A percentile compares a stretch with the other conserved stretches of the same genome.
Conservation (phyloP, 352 stramenopile species). For the Pythium monospermum region DNA sequence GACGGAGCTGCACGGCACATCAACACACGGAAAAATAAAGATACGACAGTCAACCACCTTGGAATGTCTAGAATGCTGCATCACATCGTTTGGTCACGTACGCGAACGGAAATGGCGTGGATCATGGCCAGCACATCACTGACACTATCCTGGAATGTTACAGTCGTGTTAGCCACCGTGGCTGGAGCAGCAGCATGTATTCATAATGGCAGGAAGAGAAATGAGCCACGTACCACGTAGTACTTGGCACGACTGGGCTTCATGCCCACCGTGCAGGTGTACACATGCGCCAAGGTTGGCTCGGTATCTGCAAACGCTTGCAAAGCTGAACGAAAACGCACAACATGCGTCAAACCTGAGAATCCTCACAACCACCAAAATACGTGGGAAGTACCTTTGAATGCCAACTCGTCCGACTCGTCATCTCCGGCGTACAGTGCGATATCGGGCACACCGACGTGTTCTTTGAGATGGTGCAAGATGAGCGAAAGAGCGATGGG, state of each 20-base stretch:
- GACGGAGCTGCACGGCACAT: slow-evolving; percentile 9
- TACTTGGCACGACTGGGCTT: slow-evolving; percentile 95
- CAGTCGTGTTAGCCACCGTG: too few species aligned
- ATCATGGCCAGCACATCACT: slow-evolving; percentile 47
- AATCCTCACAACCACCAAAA: background rate
- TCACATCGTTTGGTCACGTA: slow-evolving; percentile 18
- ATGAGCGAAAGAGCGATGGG: slow-evolving; percentile 47
- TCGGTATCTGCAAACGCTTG: slow-evolving; percentile 35
- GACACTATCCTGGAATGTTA: slow-evolving; percentile 34
- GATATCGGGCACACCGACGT: slow-evolving; percentile 88
- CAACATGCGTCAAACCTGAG: background rate
- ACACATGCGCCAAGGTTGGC: slow-evolving; percentile 43
- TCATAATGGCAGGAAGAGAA: background rate
- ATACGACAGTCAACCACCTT: too few species aligned
- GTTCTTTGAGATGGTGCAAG: slow-evolving; percentile 47
- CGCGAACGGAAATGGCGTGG: slow-evolving; percentile 45
- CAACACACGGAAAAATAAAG: background rate
- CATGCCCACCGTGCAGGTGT: slow-evolving; percentile 96
- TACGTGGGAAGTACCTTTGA: slow-evolving; percentile 35
- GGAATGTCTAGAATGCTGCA: too few species aligned
- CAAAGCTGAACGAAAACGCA: slow-evolving; percentile 36
- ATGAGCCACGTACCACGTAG: slow-evolving; percentile 74
- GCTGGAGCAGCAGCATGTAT: too few species aligned
- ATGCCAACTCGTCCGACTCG: slow-evolving; percentile 93
- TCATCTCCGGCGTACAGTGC: slow-evolving; percentile 96